phyloP scores from a whole-genome alignment of 768 basidiomycete genomes.

The Trametes cubensis region DNA sequence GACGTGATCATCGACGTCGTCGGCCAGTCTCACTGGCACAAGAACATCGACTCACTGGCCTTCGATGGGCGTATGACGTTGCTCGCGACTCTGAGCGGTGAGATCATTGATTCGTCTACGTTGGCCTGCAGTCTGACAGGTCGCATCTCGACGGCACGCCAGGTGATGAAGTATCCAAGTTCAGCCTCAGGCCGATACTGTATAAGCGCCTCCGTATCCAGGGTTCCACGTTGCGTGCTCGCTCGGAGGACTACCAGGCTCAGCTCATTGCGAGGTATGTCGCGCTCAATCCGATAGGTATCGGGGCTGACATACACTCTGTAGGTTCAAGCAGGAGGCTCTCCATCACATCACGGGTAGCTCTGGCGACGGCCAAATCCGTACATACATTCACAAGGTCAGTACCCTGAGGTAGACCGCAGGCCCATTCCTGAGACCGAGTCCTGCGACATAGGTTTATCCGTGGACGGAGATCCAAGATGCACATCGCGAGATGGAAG shows the following conservation, averaged over 20 bases:
- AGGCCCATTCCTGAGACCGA: background rate
- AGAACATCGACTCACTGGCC: conserved; percentile 71
- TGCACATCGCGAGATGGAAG: conserved; percentile 86
- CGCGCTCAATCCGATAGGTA: background rate
- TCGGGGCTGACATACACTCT: conserved; percentile 17
- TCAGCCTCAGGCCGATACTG: conserved; percentile 68
- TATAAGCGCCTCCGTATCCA: conserved; percentile 86
- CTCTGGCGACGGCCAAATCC: conserved; percentile 60
- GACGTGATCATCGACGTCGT: conserved; percentile 88
- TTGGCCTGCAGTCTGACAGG: background rate
- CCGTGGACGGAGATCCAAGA: conserved; percentile 77
- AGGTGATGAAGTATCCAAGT: conserved; percentile 55
- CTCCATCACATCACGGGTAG: conserved; percentile 61
- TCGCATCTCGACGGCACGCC: conserved; percentile 5
- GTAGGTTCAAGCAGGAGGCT: conserved; percentile 57
- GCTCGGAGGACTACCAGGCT: conserved; percentile 74
- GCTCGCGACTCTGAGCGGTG: conserved; percentile 69
- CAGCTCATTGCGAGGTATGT: conserved; percentile 63
- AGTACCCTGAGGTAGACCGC: conserved; percentile 13
- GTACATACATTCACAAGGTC: conserved; percentile 80
- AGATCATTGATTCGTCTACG: conserved; percentile 5
- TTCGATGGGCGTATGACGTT: conserved; percentile 76
- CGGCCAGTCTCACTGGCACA: conserved; percentile 71
- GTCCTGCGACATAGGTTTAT: conserved; percentile 57
- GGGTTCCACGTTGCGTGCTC: conserved; percentile 83